These are phyloP conservation scores for Lignosus rhinocerotis DNA, from an alignment of 1,284 basidiomycete species.

Conservation along the genomic window DNA sequence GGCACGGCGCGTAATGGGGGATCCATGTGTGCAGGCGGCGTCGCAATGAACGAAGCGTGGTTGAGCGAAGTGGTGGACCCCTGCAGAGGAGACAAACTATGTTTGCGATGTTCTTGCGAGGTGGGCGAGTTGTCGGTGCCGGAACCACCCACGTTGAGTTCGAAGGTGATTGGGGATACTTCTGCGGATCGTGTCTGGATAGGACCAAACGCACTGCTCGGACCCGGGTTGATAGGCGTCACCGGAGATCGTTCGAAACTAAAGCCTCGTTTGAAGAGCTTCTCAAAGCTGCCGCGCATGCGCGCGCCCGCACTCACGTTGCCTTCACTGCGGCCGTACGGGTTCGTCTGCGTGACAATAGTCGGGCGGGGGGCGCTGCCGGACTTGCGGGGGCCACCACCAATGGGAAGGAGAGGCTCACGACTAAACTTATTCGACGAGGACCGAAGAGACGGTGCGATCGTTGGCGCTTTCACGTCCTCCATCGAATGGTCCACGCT, in stretches of 20 bases:
- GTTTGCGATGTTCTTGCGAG: slow-evolving; percentile 27
- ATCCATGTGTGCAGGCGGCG: slow-evolving; percentile 28
- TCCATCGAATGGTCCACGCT: slow-evolving; percentile 34
- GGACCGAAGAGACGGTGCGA: slow-evolving; percentile 25
- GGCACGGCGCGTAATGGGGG: slow-evolving; percentile 48
- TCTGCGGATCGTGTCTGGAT: slow-evolving; percentile 25
- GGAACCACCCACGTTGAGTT: slow-evolving; percentile 24
- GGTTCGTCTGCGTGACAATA: slow-evolving; percentile 28
- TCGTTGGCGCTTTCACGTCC: slow-evolving; percentile 27
- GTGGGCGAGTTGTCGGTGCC: slow-evolving; percentile 22
- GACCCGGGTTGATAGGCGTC: slow-evolving; percentile 23
- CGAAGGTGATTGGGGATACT: slow-evolving; percentile 31
- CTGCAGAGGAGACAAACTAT: slow-evolving; percentile 24
- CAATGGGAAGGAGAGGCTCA: slow-evolving; percentile 64
- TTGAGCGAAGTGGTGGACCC: slow-evolving; percentile 32
- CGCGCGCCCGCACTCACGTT: slow-evolving; percentile 37
- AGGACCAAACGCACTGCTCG: slow-evolving; percentile 20
- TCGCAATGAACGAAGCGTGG: slow-evolving; percentile 42
- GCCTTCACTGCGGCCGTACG: slow-evolving; percentile 32
- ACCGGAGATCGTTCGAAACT: slow-evolving; percentile 48
- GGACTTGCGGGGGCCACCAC: slow-evolving; percentile 27
- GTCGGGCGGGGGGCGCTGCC: slow-evolving; percentile 27
- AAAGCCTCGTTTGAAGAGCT: slow-evolving; percentile 52
- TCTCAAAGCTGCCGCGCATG: slow-evolving; percentile 56
- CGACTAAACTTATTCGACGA: slow-evolving; percentile 59